Evolutionary conservation across 345 rosid species (phyloP).

Genomic region (Anacardium occidentale): DNA sequence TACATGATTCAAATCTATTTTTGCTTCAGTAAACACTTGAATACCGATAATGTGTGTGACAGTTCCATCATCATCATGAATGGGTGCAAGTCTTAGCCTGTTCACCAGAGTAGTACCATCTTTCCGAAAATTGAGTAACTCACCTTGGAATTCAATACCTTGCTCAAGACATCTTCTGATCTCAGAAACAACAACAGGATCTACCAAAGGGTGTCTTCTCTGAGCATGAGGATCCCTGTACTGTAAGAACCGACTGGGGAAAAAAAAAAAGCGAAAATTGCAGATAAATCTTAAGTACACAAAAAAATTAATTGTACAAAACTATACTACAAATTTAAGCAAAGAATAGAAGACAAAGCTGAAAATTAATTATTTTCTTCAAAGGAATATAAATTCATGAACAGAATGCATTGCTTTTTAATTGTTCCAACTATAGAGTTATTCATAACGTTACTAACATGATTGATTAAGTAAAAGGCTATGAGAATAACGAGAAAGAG

Average conservation of each 20-base stretch:
- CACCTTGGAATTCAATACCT: slow-evolving; percentile 82
- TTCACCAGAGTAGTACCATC: slow-evolving; percentile 87
- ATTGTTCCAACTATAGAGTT: neutral
- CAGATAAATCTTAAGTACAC: neutral
- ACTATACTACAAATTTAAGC: neutral
- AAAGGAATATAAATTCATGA: neutral
- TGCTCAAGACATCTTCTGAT: slow-evolving; percentile 75
- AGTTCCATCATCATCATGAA: slow-evolving; percentile 75
- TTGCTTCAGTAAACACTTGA: slow-evolving; percentile 83
- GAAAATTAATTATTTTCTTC: neutral
- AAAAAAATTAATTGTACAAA: neutral
- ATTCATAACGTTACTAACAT: neutral
- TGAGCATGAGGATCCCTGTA: slow-evolving; percentile 78
- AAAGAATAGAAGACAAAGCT: neutral
- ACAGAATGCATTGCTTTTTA: neutral
- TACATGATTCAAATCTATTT: slow-evolving; percentile 58
- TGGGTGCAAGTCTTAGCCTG: slow-evolving; percentile 67
- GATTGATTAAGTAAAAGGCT: neutral
- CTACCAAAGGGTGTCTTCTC: slow-evolving; percentile 89
- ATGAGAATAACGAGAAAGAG: no score
- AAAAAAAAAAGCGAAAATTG: neutral
- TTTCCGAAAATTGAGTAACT: slow-evolving; percentile 81
- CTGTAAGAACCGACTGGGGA: slow-evolving; percentile 77
- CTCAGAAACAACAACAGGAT: slow-evolving; percentile 84
- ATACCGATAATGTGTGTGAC: slow-evolving; percentile 77